Evolutionary conservation across 2,329 filamentous ascomycete genomes (phyloP).

Genomic region (Chalaropsis thielavioides): DNA sequence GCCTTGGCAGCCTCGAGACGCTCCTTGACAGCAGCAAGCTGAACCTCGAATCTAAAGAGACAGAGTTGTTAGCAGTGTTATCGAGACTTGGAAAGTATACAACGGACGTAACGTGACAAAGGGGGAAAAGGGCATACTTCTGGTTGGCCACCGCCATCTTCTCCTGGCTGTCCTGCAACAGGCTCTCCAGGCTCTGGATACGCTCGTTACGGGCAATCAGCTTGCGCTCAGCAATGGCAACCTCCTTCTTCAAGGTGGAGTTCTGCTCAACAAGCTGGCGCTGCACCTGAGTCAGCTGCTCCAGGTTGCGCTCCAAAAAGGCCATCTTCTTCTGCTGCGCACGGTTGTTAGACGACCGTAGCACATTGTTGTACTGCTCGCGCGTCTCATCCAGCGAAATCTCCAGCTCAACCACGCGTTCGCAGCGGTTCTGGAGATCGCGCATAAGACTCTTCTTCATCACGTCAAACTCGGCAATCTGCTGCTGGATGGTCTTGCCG

Average conservation of each 20-base stretch:
- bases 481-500: conserved; percentile 89
- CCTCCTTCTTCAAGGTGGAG: conserved; percentile 93
- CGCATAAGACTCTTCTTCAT: conserved; percentile 99
- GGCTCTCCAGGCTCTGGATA: conserved; percentile 80
- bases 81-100: neutral
- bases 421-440: conserved; percentile 93
- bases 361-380: conserved; percentile 97
- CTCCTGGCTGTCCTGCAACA: conserved; percentile 94
- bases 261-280: conserved; percentile 97
- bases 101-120: conserved; percentile 2
- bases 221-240: conserved; percentile 95
- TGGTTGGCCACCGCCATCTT: conserved; percentile 96
- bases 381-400: conserved; percentile 94
- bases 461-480: conserved; percentile 94
- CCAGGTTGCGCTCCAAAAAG: conserved; percentile 92
- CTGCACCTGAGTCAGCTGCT: conserved; percentile 94
- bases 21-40: conserved; percentile 94
- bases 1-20: conserved; percentile 89
- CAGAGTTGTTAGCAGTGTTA: conserved; percentile 6
- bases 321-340: conserved; percentile 99
- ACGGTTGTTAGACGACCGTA: conserved; percentile 91
- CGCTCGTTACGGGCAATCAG: conserved; percentile 92
- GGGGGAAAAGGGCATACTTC: conserved; percentile 48
- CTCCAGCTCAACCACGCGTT: conserved; percentile 93
- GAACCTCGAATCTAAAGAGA: conserved; percentile 69